Evolutionary conservation across 1,284 basidiomycete genomes (phyloP).

Genomic region (Melampsora larici-populina): DNA sequence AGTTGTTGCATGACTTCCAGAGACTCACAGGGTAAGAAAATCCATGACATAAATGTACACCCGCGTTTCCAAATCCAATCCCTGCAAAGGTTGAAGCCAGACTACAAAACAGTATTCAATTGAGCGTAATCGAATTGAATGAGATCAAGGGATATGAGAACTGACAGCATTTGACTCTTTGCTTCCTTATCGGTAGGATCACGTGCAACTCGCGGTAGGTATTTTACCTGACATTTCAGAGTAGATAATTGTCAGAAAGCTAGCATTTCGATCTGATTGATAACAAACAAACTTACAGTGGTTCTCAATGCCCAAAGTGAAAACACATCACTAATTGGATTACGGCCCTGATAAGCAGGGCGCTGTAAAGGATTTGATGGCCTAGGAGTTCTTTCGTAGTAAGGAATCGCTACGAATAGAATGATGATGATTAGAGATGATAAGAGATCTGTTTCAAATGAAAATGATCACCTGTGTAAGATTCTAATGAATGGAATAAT

Average conservation of each 20-base stretch:
- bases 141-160: conserved; percentile 42
- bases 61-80: conserved; percentile 90
- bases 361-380: conserved; percentile 84
- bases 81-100: conserved; percentile 86
- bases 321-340: conserved; percentile 92
- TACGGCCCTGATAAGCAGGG: conserved; percentile 89
- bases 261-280: neutral
- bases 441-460: conserved; percentile 49
- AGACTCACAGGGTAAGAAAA: conserved; percentile 71
- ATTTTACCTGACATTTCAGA: conserved; percentile 60
- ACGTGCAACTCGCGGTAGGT: conserved; percentile 80
- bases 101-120: conserved; percentile 54
- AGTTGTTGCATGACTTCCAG: no score
- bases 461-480: conserved; percentile 78
- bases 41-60: conserved; percentile 84
- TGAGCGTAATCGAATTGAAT: no score
- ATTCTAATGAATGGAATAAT: conserved; percentile 85
- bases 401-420: conserved; percentile 53
- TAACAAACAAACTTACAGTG: conserved; percentile 57
- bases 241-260: neutral
- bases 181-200: conserved; percentile 76
- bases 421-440: neutral
- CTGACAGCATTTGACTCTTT: conserved; percentile 82
- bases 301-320: conserved; percentile 89
- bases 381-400: conserved; percentile 80